These are phyloP conservation scores for Raphidocelis subcapitata DNA, from an alignment of 139 green algal species.

Conservation along the genomic window DNA sequence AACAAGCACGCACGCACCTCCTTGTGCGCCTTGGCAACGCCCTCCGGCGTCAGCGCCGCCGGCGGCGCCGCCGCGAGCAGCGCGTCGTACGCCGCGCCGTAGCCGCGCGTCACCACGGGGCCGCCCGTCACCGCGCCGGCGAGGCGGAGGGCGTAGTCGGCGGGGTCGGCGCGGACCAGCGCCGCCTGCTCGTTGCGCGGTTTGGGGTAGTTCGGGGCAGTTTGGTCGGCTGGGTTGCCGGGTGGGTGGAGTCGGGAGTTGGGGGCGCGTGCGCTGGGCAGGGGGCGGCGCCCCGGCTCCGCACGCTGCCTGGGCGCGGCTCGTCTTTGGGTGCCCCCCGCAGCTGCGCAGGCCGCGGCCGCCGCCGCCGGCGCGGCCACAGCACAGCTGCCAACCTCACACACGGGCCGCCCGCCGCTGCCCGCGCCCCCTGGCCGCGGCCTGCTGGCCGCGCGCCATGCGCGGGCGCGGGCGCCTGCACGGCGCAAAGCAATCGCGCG, in stretches of 20 bases:
- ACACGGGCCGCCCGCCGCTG: not conserved
- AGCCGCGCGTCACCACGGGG: conserved; percentile 26
- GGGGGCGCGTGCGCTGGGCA: not conserved
- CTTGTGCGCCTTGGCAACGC: conserved; percentile 28
- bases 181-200: not conserved
- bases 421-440: too few relatives aligned
- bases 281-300: too few relatives aligned
- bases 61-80: conserved; percentile 37
- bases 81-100: conserved; percentile 33
- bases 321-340: not conserved
- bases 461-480: too few relatives aligned
- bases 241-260: not conserved
- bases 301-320: not conserved
- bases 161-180: conserved; percentile 22
- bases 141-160: conserved; percentile 33
- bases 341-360: not conserved
- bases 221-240: too few relatives aligned
- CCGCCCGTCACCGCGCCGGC: conserved; percentile 37
- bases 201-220: not conserved
- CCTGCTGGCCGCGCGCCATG: too few relatives aligned
- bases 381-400: too few relatives aligned
- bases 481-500: too few relatives aligned
- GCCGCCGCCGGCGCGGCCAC: not conserved
- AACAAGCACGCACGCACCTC: conserved; percentile 7
- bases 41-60: conserved; percentile 44